phyloP scores from a whole-genome alignment of 2,329 filamentous ascomycete genomes.

The Cladosporium phlei region DNA sequence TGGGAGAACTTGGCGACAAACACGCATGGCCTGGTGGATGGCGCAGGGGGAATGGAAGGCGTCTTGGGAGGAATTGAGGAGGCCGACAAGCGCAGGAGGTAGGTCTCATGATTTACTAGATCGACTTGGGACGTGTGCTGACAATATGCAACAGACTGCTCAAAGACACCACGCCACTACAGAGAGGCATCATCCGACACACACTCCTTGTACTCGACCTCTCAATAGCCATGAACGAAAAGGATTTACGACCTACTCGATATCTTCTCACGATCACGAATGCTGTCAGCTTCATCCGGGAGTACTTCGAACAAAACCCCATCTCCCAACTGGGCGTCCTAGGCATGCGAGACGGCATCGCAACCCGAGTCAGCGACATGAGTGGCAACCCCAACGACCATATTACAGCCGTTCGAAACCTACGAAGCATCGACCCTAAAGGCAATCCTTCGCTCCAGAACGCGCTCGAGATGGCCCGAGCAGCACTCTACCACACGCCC shows the following conservation, averaged over 20 bases:
- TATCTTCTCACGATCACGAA: slow-evolving; percentile 79
- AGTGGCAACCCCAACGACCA: slow-evolving; percentile 88
- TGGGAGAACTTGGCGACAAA: slow-evolving; percentile 33
- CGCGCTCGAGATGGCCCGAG: slow-evolving; percentile 89
- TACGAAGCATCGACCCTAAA: slow-evolving; percentile 42
- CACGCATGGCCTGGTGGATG: slow-evolving; percentile 32
- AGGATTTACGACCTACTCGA: slow-evolving; percentile 84
- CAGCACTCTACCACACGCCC: slow-evolving; percentile 85
- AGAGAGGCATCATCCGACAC: slow-evolving; percentile 96
- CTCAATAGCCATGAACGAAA: slow-evolving; percentile 89
- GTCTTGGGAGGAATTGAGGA: slow-evolving; percentile 35
- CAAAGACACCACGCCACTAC: slow-evolving; percentile 89
- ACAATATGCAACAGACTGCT: slow-evolving; percentile 55
- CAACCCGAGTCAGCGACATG: slow-evolving; percentile 79
- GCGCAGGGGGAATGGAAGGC: slow-evolving; percentile 30
- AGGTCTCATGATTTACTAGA: background rate
- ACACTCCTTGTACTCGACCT: slow-evolving; percentile 86
- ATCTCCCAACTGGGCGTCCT: slow-evolving; percentile 92
- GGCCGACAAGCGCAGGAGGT: slow-evolving; percentile 33
- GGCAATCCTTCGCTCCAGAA: slow-evolving; percentile 68
- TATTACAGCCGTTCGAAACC: slow-evolving; percentile 66
- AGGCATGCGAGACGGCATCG: slow-evolving; percentile 88
- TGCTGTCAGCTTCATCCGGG: slow-evolving; percentile 79
- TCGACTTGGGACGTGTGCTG: slow-evolving; percentile 22
- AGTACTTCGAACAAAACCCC: slow-evolving; percentile 98